phyloP scores from a whole-genome alignment of 1,139 yeast genomes.

The Yamadazyma spencermartinsiae region DNA sequence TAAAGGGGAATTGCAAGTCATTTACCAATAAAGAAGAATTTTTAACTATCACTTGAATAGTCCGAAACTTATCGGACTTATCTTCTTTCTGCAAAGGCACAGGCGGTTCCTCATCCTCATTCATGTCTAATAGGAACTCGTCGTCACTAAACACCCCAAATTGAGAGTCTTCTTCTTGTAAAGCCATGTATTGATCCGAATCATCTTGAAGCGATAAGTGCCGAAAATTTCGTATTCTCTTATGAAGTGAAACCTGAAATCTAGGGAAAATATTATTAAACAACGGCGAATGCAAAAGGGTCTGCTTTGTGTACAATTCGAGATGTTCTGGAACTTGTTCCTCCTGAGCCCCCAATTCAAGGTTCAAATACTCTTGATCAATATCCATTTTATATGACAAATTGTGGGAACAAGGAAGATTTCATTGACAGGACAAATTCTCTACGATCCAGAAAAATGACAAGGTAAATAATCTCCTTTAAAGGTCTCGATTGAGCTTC shows the following conservation, averaged over 20 bases:
- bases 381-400: constrained; percentile 12
- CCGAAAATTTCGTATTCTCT: constrained; percentile 35
- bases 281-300: constrained; percentile 40
- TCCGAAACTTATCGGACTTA: constrained; percentile 8
- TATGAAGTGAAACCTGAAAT: constrained; percentile 33
- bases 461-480: no score
- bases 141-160: constrained; percentile 39
- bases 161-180: constrained; percentile 43
- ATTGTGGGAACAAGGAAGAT: not conserved
- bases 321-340: not conserved
- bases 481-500: no score
- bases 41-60: constrained; percentile 32
- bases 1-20: constrained; percentile 33
- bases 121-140: constrained; percentile 19
- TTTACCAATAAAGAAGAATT: constrained; percentile 36
- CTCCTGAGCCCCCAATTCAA: constrained; percentile 9
- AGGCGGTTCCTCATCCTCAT: constrained; percentile 1
- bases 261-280: constrained; percentile 32
- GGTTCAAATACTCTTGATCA: constrained; percentile 12
- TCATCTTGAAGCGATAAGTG: constrained; percentile 40
- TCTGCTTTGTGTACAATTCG: constrained; percentile 29
- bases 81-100: no score
- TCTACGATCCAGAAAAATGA: not conserved
- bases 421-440: not conserved
- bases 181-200: constrained; percentile 35